Conservation (phyloP, 2,329 filamentous ascomycete species). For the Aspergillus uvarum region DNA sequence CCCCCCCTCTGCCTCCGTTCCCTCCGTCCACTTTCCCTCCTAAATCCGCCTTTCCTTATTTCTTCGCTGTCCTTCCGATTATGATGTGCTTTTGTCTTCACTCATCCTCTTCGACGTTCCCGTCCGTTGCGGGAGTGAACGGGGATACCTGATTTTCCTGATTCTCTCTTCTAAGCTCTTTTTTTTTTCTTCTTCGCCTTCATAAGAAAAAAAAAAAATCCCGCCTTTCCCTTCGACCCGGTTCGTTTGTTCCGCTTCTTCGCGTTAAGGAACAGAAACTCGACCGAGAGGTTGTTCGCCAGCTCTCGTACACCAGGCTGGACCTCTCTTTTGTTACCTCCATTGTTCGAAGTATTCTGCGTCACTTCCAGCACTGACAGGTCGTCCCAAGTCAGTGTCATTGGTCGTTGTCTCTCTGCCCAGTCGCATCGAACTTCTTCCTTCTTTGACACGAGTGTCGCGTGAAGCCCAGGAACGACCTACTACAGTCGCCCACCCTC, state of each 20-base stretch:
- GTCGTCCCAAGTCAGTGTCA: conserved; percentile 11
- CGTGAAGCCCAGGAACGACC: conserved; percentile 12
- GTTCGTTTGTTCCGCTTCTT: conserved; percentile 17
- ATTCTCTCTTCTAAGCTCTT: conserved; percentile 5
- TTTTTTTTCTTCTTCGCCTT: conserved; percentile 10
- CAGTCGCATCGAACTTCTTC: conserved; percentile 1
- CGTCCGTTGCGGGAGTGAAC: conserved; percentile 48
- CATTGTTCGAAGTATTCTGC: conserved; percentile 13
- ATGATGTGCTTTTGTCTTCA: conserved; percentile 40
- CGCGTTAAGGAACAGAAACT: conserved; percentile 10
- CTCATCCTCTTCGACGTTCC: conserved; percentile 36
- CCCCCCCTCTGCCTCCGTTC: conserved; percentile 9
- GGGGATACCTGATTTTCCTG: conserved; percentile 36
- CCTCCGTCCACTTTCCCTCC: conserved; percentile 16
- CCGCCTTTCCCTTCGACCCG: conserved; percentile 26
- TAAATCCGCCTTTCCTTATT: conserved; percentile 20
- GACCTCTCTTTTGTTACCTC: conserved; percentile 12
- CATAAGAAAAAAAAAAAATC: conserved; percentile 28
- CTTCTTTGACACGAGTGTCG: conserved; percentile 18
- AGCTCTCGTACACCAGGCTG: conserved; percentile 16
- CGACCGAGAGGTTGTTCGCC: conserved; percentile 15
- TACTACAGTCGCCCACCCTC: neutral
- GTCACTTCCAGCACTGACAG: conserved; percentile 16
- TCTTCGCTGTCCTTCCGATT: conserved; percentile 25
- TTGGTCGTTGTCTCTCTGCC: conserved; percentile 15